Evolutionary conservation across 148 eudicot genomes (phyloP), one percentile per base, ranked within the genome.

Genomic region (Drosera capensis): DNA sequence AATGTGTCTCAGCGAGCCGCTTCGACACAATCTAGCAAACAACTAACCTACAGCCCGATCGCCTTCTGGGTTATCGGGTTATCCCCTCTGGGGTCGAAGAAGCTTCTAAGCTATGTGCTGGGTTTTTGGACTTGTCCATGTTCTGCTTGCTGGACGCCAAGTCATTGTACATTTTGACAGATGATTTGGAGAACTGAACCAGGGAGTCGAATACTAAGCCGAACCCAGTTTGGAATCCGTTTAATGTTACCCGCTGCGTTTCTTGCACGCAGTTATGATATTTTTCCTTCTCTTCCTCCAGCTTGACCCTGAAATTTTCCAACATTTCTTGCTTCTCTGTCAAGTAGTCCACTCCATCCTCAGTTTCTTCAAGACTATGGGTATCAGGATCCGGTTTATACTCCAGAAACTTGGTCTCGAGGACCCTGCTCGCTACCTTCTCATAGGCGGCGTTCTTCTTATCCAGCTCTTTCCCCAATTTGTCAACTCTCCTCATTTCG

Each of bases 151-250:
- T 62, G 45, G 29, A 46, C 22, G 57, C 66, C 55, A 80, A 60
- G 24, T 76, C 85, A 64, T 66, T 57, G 50, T 78, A 90, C 80
- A 78, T 76, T 48, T 77, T 75, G 23, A 67, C 62, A 42, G 88
- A 78, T 20, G 70, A 72, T 51, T 63, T 75, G 16, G 85, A 81
- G 45, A 90, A 90, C 25, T 81, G 75, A 24, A 78, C 74, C 70
- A 81, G 52, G 25, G 80, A 48, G 26, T 85, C 88, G 20, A 90
- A 90, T 40, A 78, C 73, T 59, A 60, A 64, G 42, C 71, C 64
- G 49, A 90, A 81, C 18, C 94, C 94, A 1, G 88, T 74, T 53
- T 90, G 95, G 26, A 90, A 81, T 52, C 99, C 95, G 23, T 78
- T 78, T 37, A 90, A 35, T 6, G 94, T 85, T 26, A 63, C 71